Evolutionary conservation across 2,329 filamentous ascomycete species (phyloP), one percentile per base, ranked within the genome.

Genomic region (Nannizziopsis barbatae): DNA sequence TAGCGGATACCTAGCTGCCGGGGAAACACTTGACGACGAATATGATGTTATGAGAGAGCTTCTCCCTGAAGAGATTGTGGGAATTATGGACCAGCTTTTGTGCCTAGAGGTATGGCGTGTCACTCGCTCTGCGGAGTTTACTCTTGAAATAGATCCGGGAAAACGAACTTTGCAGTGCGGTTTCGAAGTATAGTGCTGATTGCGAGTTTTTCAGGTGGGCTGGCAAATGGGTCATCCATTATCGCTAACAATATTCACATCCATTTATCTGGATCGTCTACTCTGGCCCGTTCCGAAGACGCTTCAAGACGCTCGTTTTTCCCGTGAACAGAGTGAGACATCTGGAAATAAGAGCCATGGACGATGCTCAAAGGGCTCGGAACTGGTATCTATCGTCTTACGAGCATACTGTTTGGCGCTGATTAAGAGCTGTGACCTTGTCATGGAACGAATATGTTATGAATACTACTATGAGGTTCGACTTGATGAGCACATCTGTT

Each of bases 161-260:
- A 22, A 30, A 41, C 39, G 36, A 32, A 15, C n/a, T 15, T 8
- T 35, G 22, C 11, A 14, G 18, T 20, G 11, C 17, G 11, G 32
- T 27, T 33, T 9, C 12, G 11, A 2, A 17, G 11, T 20, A 11
- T 11, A 12, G 3, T 18, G 22, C 47, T 42, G 36, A 42, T 32
- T 20, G 10, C 22, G 15, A 40, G 12, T 10, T 11, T 50, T 27
- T 39, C 59, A 92, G 83, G 93, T 95, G 79, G 86, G 88, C 53
- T 98, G 93, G 89, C 88, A 96, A 63, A 80, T 86, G 57, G 92
- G 93, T n/a, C 89, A 95, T 60, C 88, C 92, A 1, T 76, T 98
- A 7, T 93, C 90, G 1, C 92, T 96, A 64, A 96, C 92, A 0
- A 71, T 98, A 1, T 88, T 96, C 62, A 95, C 89, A 4, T 95